Evolutionary conservation across 257 asterid genomes (phyloP), one percentile per base, ranked within the genome.

Genomic region (Nicotiana otophora): DNA sequence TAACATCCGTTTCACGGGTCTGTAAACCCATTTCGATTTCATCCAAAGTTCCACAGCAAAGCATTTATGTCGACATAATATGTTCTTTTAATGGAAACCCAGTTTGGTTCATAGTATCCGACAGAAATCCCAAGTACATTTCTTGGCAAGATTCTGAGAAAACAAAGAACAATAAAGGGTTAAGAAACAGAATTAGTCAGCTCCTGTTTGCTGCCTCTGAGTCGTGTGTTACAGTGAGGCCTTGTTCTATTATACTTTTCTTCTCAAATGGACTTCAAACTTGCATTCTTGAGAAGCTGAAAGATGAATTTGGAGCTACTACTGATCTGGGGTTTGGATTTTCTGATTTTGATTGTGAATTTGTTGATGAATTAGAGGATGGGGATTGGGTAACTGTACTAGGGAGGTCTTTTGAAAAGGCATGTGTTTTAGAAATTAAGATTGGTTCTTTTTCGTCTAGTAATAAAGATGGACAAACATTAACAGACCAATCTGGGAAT

Each of bases 101-200:
- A 2, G 97, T 93, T 83, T 96, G 99, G 99, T 84, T 96, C 79
- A 57, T 94, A 15, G 98, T 94, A 2, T 96, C 98, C 10, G 97
- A 86, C 79, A 87, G 97, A 83, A 96, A 94, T 84, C 93, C 97
- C n/a, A 94, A 72, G 81, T 87, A 87, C 85, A 85, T 92, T 82
- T 72, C 87, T 33, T 92, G 98, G 98, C 86, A 88, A 1, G 86
- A 77, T 7, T 67, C 84, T 4, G 79, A 0, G 64, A 0, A 2
- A 15, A 51, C 36, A 8, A 75, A 26, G 80, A 75, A 28, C 63
- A 81, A 83, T 58, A 91, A 89, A 88, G 97, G 98, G 10, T 85
- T 94, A 78, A 87, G 84, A 85, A 53, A 63, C 0, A 91, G 90
- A 77, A 57, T 93, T n/a, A n/a, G 34, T 64, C 83, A 84, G 83